Conservation (phyloP, 768 basidiomycete genomes). For the Chalciporus sphaerocephalus region DNA sequence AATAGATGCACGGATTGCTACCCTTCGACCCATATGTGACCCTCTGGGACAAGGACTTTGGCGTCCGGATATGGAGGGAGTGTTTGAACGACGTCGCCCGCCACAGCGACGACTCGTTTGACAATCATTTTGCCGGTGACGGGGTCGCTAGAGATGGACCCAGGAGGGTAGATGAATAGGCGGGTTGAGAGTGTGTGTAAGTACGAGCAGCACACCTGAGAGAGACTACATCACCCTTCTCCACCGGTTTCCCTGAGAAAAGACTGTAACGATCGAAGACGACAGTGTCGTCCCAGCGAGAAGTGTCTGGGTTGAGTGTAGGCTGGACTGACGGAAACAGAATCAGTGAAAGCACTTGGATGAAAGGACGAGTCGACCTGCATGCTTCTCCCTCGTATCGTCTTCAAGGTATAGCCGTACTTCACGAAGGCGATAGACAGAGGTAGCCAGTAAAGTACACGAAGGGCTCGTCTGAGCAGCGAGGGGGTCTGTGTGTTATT, state of each 20-base stretch:
- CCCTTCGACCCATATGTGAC: constrained; percentile 78
- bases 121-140: constrained; percentile 47
- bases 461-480: background rate
- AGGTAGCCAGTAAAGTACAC: constrained; percentile 57
- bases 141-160: constrained; percentile 48
- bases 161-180: background rate
- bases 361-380: constrained; percentile 44
- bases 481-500: background rate
- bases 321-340: constrained; percentile 46
- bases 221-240: constrained; percentile 62
- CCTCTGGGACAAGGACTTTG: constrained; percentile 52
- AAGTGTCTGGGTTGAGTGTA: constrained; percentile 70
- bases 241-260: constrained; percentile 32
- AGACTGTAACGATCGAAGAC: constrained; percentile 55
- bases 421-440: constrained; percentile 44
- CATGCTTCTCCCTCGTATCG: constrained; percentile 65
- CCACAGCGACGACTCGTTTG: constrained; percentile 62
- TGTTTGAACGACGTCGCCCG: constrained; percentile 61
- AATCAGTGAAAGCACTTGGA: background rate
- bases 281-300: constrained; percentile 54
- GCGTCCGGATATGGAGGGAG: constrained; percentile 62
- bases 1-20: constrained; percentile 8
- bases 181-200: background rate
- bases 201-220: constrained; percentile 40
- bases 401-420: constrained; percentile 50